A percentile compares a stretch with the other conserved stretches of the same genome.
Evolutionary conservation across 1,284 basidiomycete genomes (phyloP).

Genomic region (Puccinia brachypodii): DNA sequence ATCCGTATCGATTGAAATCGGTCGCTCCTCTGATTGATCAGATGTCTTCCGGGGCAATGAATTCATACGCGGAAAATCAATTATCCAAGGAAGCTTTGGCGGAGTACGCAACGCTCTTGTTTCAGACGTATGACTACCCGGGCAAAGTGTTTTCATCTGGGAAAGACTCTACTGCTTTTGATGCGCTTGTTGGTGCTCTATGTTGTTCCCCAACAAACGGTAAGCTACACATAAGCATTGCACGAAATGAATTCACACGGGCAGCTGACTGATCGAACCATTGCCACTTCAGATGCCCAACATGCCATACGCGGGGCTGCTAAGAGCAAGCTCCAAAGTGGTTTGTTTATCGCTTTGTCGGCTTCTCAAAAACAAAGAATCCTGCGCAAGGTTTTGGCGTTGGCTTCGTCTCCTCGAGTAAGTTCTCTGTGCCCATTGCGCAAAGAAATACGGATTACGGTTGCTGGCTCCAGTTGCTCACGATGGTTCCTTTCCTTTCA

Average conservation of each 20-base stretch:
- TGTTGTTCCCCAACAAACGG: conserved; percentile 13
- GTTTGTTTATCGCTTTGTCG: conserved; percentile 30
- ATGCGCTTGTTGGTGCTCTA: conserved; percentile 30
- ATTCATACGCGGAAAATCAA: not conserved
- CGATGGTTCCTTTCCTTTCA: not conserved
- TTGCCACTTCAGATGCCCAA: not conserved
- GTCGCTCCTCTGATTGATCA: conserved; percentile 29
- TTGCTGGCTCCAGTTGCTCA: not conserved
- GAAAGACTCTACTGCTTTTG: conserved; percentile 23
- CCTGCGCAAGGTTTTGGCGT: conserved; percentile 13
- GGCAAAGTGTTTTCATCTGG: conserved; percentile 21
- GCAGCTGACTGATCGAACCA: not conserved
- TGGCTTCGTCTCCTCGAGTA: conserved; percentile 34
- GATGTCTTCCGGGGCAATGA: not conserved
- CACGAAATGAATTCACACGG: not conserved
- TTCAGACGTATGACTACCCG: conserved; percentile 38
- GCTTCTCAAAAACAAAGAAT: conserved; percentile 33
- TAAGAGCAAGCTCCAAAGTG: conserved; percentile 8
- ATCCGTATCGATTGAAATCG: conserved; percentile 14
- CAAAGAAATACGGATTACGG: not conserved
- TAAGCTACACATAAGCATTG: not conserved
- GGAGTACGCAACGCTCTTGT: conserved; percentile 30
- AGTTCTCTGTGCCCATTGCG: not conserved
- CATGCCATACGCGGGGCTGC: conserved; percentile 23
- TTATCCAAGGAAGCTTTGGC: conserved; percentile 6